phyloP scores from a whole-genome alignment of 129 eudicot species.

The Centaurea solstitialis region DNA sequence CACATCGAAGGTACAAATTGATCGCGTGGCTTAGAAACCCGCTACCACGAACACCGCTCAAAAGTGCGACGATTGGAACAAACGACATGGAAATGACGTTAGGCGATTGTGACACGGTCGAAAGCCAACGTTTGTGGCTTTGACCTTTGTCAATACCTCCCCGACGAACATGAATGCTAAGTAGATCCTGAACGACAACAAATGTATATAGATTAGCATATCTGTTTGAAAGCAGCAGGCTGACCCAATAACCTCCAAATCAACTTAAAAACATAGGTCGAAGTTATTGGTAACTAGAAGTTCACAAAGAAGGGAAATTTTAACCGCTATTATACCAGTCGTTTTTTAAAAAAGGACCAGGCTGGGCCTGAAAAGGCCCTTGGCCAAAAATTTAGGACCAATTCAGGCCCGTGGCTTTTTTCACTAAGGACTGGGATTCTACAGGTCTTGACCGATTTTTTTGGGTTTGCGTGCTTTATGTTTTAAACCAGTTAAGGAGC shows the following conservation, averaged over 20 bases:
- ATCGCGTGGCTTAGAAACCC: slow-evolving; percentile 94
- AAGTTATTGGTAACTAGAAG: no score
- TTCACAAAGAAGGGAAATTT: no score
- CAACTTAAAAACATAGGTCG: background rate
- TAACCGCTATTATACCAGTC: no score
- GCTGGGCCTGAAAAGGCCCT: no score
- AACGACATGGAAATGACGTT: slow-evolving; percentile 89
- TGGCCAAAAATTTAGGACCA: no score
- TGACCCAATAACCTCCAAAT: background rate
- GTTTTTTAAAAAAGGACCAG: no score
- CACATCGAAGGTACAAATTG: slow-evolving; percentile 92
- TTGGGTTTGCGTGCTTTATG: no score
- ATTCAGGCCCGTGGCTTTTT: no score
- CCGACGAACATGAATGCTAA: slow-evolving; percentile 73
- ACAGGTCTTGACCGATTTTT: no score
- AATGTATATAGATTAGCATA: background rate
- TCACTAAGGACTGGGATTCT: no score
- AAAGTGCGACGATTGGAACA: slow-evolving; percentile 84
- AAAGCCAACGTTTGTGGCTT: slow-evolving; percentile 87
- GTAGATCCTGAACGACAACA: slow-evolving; percentile 60
- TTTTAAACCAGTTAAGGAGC: no score
- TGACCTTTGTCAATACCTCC: slow-evolving; percentile 93
- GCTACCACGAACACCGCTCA: slow-evolving; percentile 86
- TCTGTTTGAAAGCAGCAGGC: background rate
- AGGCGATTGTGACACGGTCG: slow-evolving; percentile 85